Conservation (phyloP, 2,329 filamentous ascomycete genomes). For the Aureobasidium sp. region DNA sequence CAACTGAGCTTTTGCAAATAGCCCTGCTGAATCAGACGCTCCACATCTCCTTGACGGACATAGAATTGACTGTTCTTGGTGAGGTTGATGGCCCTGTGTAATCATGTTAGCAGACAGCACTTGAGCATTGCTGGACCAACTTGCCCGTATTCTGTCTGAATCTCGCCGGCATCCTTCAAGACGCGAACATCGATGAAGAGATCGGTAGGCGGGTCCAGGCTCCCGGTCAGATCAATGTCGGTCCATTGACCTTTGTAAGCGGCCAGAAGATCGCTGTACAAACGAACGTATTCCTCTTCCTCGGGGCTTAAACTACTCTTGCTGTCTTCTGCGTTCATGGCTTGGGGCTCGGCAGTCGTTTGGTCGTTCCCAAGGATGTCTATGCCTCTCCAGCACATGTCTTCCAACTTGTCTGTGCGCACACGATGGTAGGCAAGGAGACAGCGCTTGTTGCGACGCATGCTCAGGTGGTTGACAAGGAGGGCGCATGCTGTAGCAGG, state of each 20-base stretch:
- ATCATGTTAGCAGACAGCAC: slow-evolving; percentile 20
- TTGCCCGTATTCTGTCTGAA: slow-evolving; percentile 99
- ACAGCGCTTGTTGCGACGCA: slow-evolving; percentile 97
- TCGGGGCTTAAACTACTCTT: slow-evolving; percentile 84
- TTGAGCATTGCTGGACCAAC: slow-evolving; percentile 36
- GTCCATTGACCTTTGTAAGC: slow-evolving; percentile 99
- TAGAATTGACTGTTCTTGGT: slow-evolving; percentile 99
- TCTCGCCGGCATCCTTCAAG: slow-evolving; percentile 96
- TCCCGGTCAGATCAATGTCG: slow-evolving; percentile 95
- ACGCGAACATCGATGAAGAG: slow-evolving; percentile 98
- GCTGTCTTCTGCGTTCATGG: slow-evolving; percentile 54
- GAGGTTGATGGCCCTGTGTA: slow-evolving; percentile 84
- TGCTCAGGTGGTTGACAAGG: slow-evolving; percentile 93
- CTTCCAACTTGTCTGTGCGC: slow-evolving; percentile 90
- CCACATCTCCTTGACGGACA: slow-evolving; percentile 95
- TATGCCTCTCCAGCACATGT: slow-evolving; percentile 90
- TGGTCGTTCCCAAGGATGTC: slow-evolving; percentile 78
- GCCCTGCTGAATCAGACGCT: slow-evolving; percentile 92
- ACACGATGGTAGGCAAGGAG: slow-evolving; percentile 94
- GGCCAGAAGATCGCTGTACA: slow-evolving; percentile 93
- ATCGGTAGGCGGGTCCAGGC: slow-evolving; percentile 92
- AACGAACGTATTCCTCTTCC: slow-evolving; percentile 95
- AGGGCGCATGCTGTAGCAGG: slow-evolving; percentile 88
- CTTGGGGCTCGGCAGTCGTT: slow-evolving; percentile 38
- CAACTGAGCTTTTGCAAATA: slow-evolving; percentile 92